Conservation (phyloP, 2,329 filamentous ascomycete genomes). For the Ceratocystis diversiconidia region DNA sequence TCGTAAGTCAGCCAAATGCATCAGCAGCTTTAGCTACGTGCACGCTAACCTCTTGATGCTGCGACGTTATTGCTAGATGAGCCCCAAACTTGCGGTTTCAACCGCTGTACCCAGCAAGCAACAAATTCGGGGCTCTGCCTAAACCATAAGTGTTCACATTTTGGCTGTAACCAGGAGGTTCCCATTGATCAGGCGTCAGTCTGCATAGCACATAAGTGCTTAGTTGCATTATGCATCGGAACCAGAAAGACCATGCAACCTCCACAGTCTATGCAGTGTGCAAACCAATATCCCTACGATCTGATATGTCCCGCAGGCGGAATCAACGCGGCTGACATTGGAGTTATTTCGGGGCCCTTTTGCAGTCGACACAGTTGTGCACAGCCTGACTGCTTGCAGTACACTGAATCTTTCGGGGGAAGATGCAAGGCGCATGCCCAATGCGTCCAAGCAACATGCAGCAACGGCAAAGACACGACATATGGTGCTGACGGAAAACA, state of each 20-base stretch:
- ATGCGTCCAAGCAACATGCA: neutral
- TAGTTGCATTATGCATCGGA: conserved; percentile 8
- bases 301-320: neutral
- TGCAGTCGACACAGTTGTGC: neutral
- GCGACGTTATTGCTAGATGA: conserved; percentile 1
- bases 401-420: neutral
- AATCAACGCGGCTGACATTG: neutral
- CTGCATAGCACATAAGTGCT: conserved; percentile 14
- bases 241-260: neutral
- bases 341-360: neutral
- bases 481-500: conserved; percentile 1
- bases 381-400: neutral
- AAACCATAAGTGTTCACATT: conserved; percentile 6
- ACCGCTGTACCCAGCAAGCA: conserved; percentile 9
- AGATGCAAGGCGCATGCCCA: neutral
- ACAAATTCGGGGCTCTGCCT: conserved; percentile 1
- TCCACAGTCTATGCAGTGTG: neutral
- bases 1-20: conserved; percentile 1
- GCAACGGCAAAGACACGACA: neutral
- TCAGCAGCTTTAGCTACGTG: neutral
- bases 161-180: neutral
- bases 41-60: neutral
- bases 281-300: neutral
- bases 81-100: conserved; percentile 8
- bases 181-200: neutral